Base-by-base conservation (phyloP, 2,329 filamentous ascomycete species). In the Dactylellina leptospora region DNA sequence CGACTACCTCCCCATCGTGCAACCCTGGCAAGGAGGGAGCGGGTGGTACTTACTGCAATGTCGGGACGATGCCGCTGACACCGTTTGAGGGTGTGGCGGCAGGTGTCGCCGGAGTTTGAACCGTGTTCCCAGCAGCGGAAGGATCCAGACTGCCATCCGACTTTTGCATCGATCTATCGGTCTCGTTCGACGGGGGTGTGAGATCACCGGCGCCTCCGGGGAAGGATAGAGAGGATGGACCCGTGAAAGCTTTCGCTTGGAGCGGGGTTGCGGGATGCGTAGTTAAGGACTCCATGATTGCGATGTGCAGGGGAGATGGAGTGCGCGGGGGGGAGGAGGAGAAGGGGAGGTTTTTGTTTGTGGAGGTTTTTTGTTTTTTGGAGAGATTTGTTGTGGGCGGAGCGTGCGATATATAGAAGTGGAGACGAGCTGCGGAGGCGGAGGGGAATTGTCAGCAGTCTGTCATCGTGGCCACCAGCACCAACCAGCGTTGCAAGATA, bases 241-340 rank as follows among this genome's bases (percentile, higher is more conserved):
- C 92, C 78, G 93, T 96, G 82, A 97, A 96, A 79, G 91, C 92
- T 85, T 95, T 95, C 75, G 95, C 95, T 86, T 97, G 93, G 76
- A 89, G 87, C 78, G 93, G 93, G 80, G 88, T 97, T 76, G 90
- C 86, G 51, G 95, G 95, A 80, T 97, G 95, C 77, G 93, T 95
- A 78, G 92, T 92, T 78, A 96, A 89, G 78, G 88, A 87, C 80
- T 96, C 92, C 92, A 96, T 96, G 80, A 81, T 87, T 60, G 63
- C 55, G 55, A 38, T 59, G 55, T 33, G 47, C 28, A 33, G 28
- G 33, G 9, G 10, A 38, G 56, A 33, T 45, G 28, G 53, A n/a
- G n/a, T n/a, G n/a, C n/a, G n/a, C n/a, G n/a, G 47, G 44, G 18
- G 23, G 8, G 18, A 18, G 10, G 55, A 53, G 38, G 27, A 50